Evolutionary conservation across 225 moss, liverwort and hornwort species (phyloP), one percentile per base, ranked within the genome.

Genomic region (Sphagnum contortum): DNA sequence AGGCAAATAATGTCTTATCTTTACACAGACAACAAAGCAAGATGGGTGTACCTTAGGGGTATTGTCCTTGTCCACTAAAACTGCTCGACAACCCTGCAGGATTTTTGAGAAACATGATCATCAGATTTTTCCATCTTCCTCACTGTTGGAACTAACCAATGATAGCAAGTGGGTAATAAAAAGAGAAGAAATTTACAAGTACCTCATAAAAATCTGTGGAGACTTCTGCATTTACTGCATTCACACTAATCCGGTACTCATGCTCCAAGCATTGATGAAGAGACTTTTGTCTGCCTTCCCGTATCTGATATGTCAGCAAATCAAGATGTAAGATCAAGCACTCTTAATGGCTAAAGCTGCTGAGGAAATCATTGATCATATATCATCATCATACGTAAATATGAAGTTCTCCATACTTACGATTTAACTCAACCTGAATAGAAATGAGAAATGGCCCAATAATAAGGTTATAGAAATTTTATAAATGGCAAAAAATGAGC

Each of bases 41-140:
- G 8, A n/a, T 10, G 55, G 66, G 62, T 0, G 9, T 76, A 89
- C 94, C 91, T 86, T 84, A 44, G 98, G 91, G 51, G 76, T 77
- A 70, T 91, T 91, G 67, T 98, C 93, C 66, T 98, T 98, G 47
- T 98, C 93, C 45, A 93, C 80, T 73, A 93, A 74, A 70, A 91
- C 76, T 67, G 98, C 91, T 75, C 98, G 81, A 63, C 86, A 86
- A 49, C 98, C 98, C 83, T 98, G 87, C 14, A 64, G 64, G 64
- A 80, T 71, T 63, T 74, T 76, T 7, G 45, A 62, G 60, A 11
- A 65, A 57, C 8, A 11, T 5, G 5, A 57, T 5, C 57, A 57
- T 9, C 5, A 57, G 9, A 12, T 11, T 5, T 5, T 8, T 45
- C 11, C 47, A 10, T 45, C 61, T 46, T 9, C 9, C 52, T 5